phyloP scores from a whole-genome alignment of 192 early-diverging fungal genomes.

The Coemansia sp. region DNA sequence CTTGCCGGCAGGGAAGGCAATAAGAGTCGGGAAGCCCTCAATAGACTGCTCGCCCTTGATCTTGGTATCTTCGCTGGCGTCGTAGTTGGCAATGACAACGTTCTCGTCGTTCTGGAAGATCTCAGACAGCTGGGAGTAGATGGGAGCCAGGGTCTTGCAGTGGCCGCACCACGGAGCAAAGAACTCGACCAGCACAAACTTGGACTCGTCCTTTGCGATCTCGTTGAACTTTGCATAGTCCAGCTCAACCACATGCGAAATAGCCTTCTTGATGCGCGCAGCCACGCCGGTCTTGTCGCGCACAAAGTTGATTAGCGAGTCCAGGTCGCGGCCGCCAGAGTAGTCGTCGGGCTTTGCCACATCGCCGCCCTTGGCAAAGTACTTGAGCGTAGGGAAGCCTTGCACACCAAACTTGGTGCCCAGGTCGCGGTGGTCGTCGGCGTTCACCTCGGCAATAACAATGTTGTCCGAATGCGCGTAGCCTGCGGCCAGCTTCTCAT shows the following conservation, averaged over 20 bases:
- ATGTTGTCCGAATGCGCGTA: conserved; percentile 74
- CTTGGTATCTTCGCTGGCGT: conserved; percentile 67
- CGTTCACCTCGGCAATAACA: conserved; percentile 87
- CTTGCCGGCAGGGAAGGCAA: conserved; percentile 73
- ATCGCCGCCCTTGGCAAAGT: conserved; percentile 81
- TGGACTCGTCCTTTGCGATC: conserved; percentile 66
- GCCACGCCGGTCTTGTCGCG: conserved; percentile 72
- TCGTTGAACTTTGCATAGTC: conserved; percentile 73
- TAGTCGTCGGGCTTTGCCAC: conserved; percentile 74
- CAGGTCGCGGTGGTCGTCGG: conserved; percentile 81
- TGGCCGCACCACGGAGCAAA: conserved; percentile 93
- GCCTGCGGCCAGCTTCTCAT: conserved; percentile 76
- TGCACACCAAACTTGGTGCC: conserved; percentile 72
- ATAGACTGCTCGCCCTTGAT: conserved; percentile 67
- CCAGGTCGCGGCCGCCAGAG: conserved; percentile 76
- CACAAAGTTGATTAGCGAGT: conserved; percentile 71
- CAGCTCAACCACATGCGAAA: conserved; percentile 67
- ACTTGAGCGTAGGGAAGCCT: conserved; percentile 91
- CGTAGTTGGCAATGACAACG: conserved; percentile 85
- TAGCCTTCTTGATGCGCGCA: conserved; percentile 67
- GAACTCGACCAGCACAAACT: conserved; percentile 87
- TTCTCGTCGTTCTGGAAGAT: conserved; percentile 75
- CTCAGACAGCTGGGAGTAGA: conserved; percentile 84
- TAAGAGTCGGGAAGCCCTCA: conserved; percentile 85
- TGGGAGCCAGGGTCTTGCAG: conserved; percentile 79